Evolutionary conservation across 768 basidiomycete species (phyloP), one percentile per base, ranked within the genome.

Genomic region (Podaxis pistillaris): DNA sequence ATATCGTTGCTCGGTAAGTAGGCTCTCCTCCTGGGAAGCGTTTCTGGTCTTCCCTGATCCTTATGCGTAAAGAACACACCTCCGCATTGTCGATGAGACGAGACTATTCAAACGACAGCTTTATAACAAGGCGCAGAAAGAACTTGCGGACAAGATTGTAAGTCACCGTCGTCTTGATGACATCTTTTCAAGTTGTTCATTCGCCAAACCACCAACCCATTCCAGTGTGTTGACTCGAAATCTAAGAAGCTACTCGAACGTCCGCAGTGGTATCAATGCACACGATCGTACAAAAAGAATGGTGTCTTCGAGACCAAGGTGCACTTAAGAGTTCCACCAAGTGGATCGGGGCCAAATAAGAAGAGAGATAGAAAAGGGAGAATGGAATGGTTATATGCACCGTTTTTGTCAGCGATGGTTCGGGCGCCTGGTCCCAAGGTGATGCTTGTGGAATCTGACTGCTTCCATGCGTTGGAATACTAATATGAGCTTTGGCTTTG

Each of bases 1-100:
- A 76, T 44, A 66, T 79, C 38, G 68, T 76, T 17, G 76, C 77
- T 37, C 73, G 75, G 76, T 75, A 49, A 13, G 68, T 49, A 11
- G 33, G 33, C 9, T 58, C 33, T 30, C 41, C 11, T 24, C 13
- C 3, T n/a, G n/a, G 1, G 11, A 7, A 15, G 22, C 33, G 33
- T 9, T 26, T n/a, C 53, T 38, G 37, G 38, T 17, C 36, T 47
- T 13, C 52, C 4, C n/a, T 22, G 15, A 58, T 9, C 28, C 33
- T 55, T 30, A 30, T 33, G 36, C 0, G 33, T 33, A 44, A 58
- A 79, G 78, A 28, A 73, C 77, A 2, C 72, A 74, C 28, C 67
- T 79, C 6, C 72, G 70, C 12, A 67, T 78, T 6, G 67, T 74
- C 8, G 70, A 75, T 11, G 71, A 75, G 67, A 75, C 74, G 0